Evolutionary conservation across 805 yeast species (phyloP), one percentile per base, ranked within the genome.

Genomic region (Zygosaccharomyces siamensis): DNA sequence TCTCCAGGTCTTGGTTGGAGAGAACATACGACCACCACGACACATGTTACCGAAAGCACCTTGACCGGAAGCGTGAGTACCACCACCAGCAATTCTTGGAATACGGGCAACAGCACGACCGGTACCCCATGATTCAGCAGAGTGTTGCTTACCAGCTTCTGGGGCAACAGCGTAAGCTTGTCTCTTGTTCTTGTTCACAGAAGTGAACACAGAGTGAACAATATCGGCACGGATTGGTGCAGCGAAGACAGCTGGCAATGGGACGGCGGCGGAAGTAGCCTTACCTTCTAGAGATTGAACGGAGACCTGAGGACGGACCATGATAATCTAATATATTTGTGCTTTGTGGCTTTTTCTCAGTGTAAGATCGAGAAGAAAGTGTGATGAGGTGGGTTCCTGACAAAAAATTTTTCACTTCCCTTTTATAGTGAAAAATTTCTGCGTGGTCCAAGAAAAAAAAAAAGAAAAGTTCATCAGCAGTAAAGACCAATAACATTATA

Each of bases 21-120:
- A 97, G 73, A 93, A 93, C 98, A 93, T 93, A 80, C 99, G 96
- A 83, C 99, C 99, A 77, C 97, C 97, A 80, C 99, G 92, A 84
- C 99, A 93, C 99, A 93, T 93, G 93, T 93, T 93, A 86, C 99
- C 99, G 84, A 93, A 93, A 75, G 99, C 99, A 77, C 89, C 99
- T 80, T 93, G 99, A 77, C 99, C 99, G 63, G 98, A 81, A 81
- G 99, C 90, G 95, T 89, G 97, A 76, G 99, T 93, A 87, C 99
- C 99, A 75, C 96, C 90, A 82, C 99, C 99, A 80, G 97, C 97
- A 74, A 93, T 98, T 85, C 99, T 90, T 83, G 99, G 99, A 77
- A 93, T 92, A 84, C 99, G 92, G 80, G 99, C 98, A 73, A 93
- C 97, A 79, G 99, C 99, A 83, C 99, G 90, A 84, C 99, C 99